Conservation (phyloP, 371 early-diverging fungal genomes). For the Apophysomyces elegans region DNA sequence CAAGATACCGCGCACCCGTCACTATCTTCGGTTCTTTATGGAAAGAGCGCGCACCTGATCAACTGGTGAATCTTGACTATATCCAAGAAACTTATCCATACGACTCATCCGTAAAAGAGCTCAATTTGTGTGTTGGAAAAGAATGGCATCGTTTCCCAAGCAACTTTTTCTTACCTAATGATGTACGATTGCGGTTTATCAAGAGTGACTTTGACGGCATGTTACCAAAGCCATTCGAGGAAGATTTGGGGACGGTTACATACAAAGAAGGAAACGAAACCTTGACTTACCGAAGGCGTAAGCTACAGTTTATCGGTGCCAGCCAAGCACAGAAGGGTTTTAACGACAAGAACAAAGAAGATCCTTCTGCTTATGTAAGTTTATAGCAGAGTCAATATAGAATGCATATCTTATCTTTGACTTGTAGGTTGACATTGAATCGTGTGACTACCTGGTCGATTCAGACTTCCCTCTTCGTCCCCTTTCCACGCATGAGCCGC, state of each 20-base stretch:
- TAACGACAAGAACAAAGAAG: constrained; percentile 78
- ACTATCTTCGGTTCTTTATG: constrained; percentile 54
- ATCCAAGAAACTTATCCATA: constrained; percentile 40
- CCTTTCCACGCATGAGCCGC: constrained; percentile 18
- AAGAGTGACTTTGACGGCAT: constrained; percentile 67
- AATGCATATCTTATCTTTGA: not conserved
- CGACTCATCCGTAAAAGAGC: constrained; percentile 22
- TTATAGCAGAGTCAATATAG: not conserved
- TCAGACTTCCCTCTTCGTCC: constrained; percentile 53
- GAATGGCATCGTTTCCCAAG: constrained; percentile 96
- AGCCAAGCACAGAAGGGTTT: constrained; percentile 54
- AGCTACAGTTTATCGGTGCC: constrained; percentile 47
- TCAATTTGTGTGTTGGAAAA: constrained; percentile 84
- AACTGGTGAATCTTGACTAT: constrained; percentile 34
- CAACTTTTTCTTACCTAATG: constrained; percentile 85
- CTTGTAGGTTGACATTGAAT: constrained; percentile 46
- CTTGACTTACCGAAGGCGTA: constrained; percentile 32
- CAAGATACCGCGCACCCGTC: constrained; percentile 73
- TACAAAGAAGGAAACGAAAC: constrained; percentile 35
- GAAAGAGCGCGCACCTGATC: constrained; percentile 41
- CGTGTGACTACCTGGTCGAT: constrained; percentile 80
- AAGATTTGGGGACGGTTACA: constrained; percentile 30
- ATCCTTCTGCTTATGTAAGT: constrained; percentile 63
- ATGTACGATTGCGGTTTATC: constrained; percentile 63
- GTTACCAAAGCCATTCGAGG: constrained; percentile 69